Conservation (phyloP, 805 yeast species). For the Zygoascus flipseniorum region DNA sequence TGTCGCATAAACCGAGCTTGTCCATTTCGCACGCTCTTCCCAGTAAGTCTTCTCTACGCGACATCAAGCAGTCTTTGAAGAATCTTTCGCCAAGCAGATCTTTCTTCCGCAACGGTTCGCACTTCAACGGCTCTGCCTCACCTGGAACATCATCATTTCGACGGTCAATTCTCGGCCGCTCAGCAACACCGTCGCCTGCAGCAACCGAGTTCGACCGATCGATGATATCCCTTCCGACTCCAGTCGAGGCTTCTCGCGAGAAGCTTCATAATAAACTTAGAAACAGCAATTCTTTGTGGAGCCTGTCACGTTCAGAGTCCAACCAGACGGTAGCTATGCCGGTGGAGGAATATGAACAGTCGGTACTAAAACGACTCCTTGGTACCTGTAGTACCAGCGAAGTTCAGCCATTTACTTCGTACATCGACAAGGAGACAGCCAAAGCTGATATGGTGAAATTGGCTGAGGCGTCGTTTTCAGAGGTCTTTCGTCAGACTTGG, state of each 20-base stretch:
- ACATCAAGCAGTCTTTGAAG: constrained; percentile 11
- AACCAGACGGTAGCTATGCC: constrained; percentile 25
- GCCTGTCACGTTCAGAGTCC: constrained; percentile 25
- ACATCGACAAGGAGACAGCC: constrained; percentile 15
- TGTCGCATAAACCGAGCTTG: constrained; percentile 5
- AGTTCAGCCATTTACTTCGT: constrained; percentile 28
- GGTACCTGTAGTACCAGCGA: constrained; percentile 30
- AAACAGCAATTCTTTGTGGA: constrained; percentile 41
- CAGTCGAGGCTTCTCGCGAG: constrained; percentile 46
- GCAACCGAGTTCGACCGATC: constrained; percentile 24
- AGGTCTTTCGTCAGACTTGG: constrained; percentile 31
- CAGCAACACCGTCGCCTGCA: constrained; percentile 2
- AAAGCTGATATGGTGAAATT: constrained; percentile 31
- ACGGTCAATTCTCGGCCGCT: constrained; percentile 6
- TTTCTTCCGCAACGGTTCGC: constrained; percentile 2
- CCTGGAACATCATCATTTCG: constrained; percentile 1
- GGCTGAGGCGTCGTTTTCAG: constrained; percentile 41
- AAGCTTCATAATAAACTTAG: constrained; percentile 46
- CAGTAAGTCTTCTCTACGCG: constrained; percentile 8
- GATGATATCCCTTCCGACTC: constrained; percentile 51
- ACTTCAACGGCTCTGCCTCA: constrained; percentile 3
- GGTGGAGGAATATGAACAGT: constrained; percentile 28
- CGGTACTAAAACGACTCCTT: constrained; percentile 29
- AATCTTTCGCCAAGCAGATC: constrained; percentile 6
- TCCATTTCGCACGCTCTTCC: not conserved